Percentiles rank a stretch among this genome's conserved stretches.
These are phyloP conservation scores for Colletotrichum lindemuthianum DNA, from an alignment of 2,329 filamentous ascomycete species.

Conservation along the genomic window DNA sequence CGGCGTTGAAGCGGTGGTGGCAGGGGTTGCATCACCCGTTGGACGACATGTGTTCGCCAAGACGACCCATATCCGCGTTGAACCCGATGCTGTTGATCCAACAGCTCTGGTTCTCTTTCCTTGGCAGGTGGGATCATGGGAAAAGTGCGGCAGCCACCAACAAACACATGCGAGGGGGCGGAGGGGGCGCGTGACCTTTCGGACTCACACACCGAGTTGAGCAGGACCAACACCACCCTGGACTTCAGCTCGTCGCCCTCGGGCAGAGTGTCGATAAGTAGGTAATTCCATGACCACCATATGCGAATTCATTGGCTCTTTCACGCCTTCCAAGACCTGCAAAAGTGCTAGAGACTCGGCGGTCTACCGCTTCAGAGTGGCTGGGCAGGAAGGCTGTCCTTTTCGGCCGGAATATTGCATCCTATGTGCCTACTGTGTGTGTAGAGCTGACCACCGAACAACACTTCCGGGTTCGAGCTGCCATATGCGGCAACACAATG, in stretches of 20 bases:
- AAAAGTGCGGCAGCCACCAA: background rate
- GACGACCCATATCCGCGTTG: constrained; percentile 8
- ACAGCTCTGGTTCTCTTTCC: constrained; percentile 1
- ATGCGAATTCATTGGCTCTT: background rate
- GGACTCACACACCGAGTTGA: background rate
- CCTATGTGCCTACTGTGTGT: too few relatives aligned
- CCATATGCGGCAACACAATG: too few relatives aligned
- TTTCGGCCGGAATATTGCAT: too few relatives aligned
- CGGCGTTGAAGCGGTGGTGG: background rate
- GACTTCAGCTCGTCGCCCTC: background rate
- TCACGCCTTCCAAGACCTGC: constrained; percentile 5
- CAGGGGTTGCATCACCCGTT: background rate
- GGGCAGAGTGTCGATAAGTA: too few relatives aligned
- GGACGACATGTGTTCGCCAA: constrained; percentile 1
- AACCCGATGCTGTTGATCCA: background rate
- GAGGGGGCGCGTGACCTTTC: constrained; percentile 1
- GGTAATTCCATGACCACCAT: background rate
- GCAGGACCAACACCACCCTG: background rate
- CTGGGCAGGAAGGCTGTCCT: background rate
- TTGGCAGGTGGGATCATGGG: constrained; percentile 17
- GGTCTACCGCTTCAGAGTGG: background rate
- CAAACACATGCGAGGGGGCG: background rate
- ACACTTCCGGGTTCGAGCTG: too few relatives aligned
- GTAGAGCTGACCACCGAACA: background rate
- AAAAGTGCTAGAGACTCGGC: constrained; percentile 15